Evolutionary conservation across 2,329 filamentous ascomycete genomes (phyloP).

Genomic region (Chalara sp.): DNA sequence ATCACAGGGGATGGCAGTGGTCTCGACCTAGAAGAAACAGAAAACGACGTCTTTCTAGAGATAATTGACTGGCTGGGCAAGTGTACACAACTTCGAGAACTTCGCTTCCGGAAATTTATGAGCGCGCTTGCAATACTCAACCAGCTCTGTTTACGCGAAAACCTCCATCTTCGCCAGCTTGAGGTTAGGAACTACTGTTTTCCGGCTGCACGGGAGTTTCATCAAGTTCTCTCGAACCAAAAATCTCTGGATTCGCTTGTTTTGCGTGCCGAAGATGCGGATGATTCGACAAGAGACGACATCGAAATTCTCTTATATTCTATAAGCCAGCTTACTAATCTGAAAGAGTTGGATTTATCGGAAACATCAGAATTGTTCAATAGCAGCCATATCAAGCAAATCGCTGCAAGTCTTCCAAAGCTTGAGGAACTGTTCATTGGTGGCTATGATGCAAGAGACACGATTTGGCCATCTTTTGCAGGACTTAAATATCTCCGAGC

Average conservation of each 20-base stretch:
- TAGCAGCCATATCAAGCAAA: slow-evolving; percentile 38
- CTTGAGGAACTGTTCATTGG: slow-evolving; percentile 52
- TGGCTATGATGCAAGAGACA: slow-evolving; percentile 46
- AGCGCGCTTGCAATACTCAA: slow-evolving; percentile 46
- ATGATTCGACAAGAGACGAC: slow-evolving; percentile 38
- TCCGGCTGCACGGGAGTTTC: slow-evolving; percentile 43
- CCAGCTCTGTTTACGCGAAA: slow-evolving; percentile 38
- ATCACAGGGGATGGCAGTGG: slow-evolving; percentile 36
- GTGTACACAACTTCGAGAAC: slow-evolving; percentile 42
- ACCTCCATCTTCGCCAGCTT: slow-evolving; percentile 40
- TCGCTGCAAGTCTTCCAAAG: slow-evolving; percentile 33
- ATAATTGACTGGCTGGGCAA: slow-evolving; percentile 46
- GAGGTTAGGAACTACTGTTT: slow-evolving; percentile 41
- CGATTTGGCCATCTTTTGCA: slow-evolving; percentile 34
- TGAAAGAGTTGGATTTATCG: slow-evolving; percentile 46
- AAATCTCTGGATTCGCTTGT: slow-evolving; percentile 37
- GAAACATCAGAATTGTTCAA: slow-evolving; percentile 45
- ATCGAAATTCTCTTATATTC: slow-evolving; percentile 42
- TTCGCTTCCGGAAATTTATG: slow-evolving; percentile 44
- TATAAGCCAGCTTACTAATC: slow-evolving; percentile 42
- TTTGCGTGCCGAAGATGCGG: slow-evolving; percentile 36
- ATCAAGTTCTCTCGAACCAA: slow-evolving; percentile 44
- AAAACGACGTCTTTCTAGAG: slow-evolving; percentile 45
- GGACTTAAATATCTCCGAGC: slow-evolving; percentile 40
- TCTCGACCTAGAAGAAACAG: slow-evolving; percentile 40